phyloP scores from a whole-genome alignment of 2,329 filamentous ascomycete genomes.

The Colletotrichum tofieldiae region DNA sequence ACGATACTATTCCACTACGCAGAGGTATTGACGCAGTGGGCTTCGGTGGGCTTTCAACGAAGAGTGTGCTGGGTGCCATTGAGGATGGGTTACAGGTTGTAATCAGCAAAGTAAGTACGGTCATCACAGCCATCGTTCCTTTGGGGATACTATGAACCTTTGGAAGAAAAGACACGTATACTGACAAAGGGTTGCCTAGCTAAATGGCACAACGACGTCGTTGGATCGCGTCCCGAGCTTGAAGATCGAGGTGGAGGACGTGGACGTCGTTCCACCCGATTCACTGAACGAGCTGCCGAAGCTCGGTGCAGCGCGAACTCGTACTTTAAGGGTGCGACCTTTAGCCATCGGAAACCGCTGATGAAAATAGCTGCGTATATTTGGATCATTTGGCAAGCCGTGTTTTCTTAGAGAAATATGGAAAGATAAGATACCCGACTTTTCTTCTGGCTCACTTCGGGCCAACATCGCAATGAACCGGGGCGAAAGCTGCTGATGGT shows the following conservation, averaged over 20 bases:
- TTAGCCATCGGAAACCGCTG: neutral
- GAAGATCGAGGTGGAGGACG: slow-evolving; percentile 54
- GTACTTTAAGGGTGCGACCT: slow-evolving; percentile 18
- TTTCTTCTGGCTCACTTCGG: neutral
- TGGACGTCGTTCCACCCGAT: slow-evolving; percentile 48
- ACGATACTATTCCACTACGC: slow-evolving; percentile 53
- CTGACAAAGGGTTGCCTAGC: slow-evolving; percentile 44
- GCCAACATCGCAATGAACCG: neutral
- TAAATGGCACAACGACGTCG: slow-evolving; percentile 51
- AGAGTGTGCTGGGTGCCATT: slow-evolving; percentile 6
- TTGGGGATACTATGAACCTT: neutral
- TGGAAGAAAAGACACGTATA: neutral
- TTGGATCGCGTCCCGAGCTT: slow-evolving; percentile 53
- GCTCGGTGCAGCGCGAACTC: slow-evolving; percentile 43
- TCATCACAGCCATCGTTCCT: neutral
- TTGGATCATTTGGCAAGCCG: neutral
- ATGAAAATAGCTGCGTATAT: neutral
- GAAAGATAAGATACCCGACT: neutral
- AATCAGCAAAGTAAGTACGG: slow-evolving; percentile 51
- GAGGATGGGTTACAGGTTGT: slow-evolving; percentile 49
- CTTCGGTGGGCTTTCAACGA: neutral
- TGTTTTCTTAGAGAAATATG: neutral
- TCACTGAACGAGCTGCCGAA: slow-evolving; percentile 50
- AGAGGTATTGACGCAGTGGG: slow-evolving; percentile 33
- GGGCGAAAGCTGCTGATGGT: slow-evolving; percentile 2